Percentiles rank a stretch among this genome's conserved stretches.
phyloP scores from a whole-genome alignment of 352 stramenopile genomes.

The Phytophthora niederhauseri region DNA sequence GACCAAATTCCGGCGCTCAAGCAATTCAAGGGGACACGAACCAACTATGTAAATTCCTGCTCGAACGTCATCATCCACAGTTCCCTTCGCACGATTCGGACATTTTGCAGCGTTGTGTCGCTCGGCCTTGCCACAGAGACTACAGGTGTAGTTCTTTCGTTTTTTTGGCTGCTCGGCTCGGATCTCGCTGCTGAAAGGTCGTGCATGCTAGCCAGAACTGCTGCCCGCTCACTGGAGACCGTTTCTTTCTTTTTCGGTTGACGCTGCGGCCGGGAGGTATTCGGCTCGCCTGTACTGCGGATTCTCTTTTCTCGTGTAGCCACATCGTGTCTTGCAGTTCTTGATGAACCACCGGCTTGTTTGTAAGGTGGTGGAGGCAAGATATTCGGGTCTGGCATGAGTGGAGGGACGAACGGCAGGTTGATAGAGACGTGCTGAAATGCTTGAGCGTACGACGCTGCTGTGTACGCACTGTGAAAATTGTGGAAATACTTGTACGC shows the following conservation, averaged over 20 bases:
- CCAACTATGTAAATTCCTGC: conserved; percentile 9
- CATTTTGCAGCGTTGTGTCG: conserved; percentile 15
- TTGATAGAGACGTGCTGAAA: not conserved
- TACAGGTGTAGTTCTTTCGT: conserved; percentile 5
- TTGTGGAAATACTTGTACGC: conserved; percentile 2
- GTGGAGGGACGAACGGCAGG: conserved; percentile 4
- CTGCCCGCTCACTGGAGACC: not conserved
- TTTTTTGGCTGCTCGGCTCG: conserved; percentile 3
- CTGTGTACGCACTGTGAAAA: conserved; percentile 4
- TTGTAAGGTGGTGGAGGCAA: conserved; percentile 5
- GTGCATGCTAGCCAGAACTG: not conserved
- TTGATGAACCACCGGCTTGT: not conserved
- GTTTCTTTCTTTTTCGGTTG: not conserved
- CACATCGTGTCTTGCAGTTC: not conserved
- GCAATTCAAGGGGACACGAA: conserved; percentile 4
- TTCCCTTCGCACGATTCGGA: not conserved
- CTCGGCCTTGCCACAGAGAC: conserved; percentile 1
- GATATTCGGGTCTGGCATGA: conserved; percentile 4
- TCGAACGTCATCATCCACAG: conserved; percentile 7
- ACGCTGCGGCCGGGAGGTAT: not conserved
- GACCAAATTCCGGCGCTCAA: not conserved
- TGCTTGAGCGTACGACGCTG: conserved; percentile 1
- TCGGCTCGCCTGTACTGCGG: conserved; percentile 2
- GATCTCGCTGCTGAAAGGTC: conserved; percentile 7
- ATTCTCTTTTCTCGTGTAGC: conserved; percentile 12